Percentiles rank a stretch among this genome's conserved stretches.
Evolutionary conservation across 352 stramenopile genomes (phyloP).

Genomic region (Blastocystis sp.): DNA sequence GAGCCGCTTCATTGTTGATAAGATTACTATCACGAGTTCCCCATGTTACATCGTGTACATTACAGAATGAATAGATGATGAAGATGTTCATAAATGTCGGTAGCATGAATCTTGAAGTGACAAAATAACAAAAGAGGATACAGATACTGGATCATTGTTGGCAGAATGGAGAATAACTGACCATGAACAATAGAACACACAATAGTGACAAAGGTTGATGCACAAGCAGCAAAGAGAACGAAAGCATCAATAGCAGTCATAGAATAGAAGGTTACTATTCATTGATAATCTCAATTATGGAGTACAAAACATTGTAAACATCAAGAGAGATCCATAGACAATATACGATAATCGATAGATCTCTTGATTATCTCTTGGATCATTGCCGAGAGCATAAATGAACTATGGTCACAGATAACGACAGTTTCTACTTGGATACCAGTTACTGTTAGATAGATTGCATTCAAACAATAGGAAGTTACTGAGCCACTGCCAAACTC

Average conservation of each 20-base stretch:
- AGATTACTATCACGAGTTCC: conserved; percentile 64
- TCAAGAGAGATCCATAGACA: conserved; percentile 31
- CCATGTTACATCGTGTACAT: conserved; percentile 66
- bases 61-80: conserved; percentile 67
- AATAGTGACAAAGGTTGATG: conserved; percentile 59
- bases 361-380: conserved; percentile 53
- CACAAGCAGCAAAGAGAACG: conserved; percentile 44
- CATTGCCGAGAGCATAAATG: conserved; percentile 56
- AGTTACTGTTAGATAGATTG: conserved; percentile 55
- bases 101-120: conserved; percentile 56
- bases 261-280: conserved; percentile 55
- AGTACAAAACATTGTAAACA: conserved; percentile 61
- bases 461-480: conserved; percentile 41
- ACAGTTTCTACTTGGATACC: conserved; percentile 2
- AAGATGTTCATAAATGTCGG: conserved; percentile 67
- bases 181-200: conserved; percentile 59
- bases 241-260: conserved; percentile 42
- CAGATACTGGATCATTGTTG: conserved; percentile 60
- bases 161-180: conserved; percentile 58
- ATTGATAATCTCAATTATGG: background rate
- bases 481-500: conserved; percentile 48
- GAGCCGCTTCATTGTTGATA: conserved; percentile 64
- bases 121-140: background rate
- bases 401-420: background rate
- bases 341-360: conserved; percentile 60